Evolutionary conservation across 192 early-diverging fungal species (phyloP).

Genomic region (Dissophora globulifera): DNA sequence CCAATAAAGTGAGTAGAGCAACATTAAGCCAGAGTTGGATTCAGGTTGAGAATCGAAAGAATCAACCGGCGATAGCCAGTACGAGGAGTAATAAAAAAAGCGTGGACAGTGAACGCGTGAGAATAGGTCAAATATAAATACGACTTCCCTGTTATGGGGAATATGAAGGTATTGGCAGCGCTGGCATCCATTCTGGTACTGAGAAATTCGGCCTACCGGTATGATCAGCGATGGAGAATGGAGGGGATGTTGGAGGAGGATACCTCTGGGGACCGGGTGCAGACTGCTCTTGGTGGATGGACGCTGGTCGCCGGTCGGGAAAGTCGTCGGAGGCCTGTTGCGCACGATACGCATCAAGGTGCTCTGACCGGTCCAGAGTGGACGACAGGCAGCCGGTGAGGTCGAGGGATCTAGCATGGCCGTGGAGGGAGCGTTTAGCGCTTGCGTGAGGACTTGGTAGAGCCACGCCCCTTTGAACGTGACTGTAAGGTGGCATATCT

Average conservation of each 20-base stretch:
- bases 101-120: neutral
- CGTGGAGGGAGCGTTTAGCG: slow-evolving; percentile 9
- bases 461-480: neutral
- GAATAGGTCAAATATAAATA: no score
- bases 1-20: no score
- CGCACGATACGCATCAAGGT: neutral
- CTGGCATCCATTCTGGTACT: neutral
- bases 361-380: neutral
- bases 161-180: neutral
- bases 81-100: no score
- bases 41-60: no score
- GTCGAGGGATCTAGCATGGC: slow-evolving; percentile 30
- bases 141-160: no score
- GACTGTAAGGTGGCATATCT: neutral
- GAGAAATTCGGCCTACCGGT: slow-evolving; percentile 14
- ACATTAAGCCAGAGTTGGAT: no score
- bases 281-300: neutral
- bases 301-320: neutral
- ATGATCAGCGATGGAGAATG: slow-evolving; percentile 7
- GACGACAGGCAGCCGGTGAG: neutral
- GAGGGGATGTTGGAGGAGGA: neutral
- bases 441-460: neutral
- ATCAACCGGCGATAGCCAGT: no score
- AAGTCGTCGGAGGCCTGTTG: neutral
- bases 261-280: neutral